A percentile compares a stretch with the other conserved stretches of the same genome.
phyloP scores from a whole-genome alignment of 2,329 filamentous ascomycete species.

The Orbilia brochopaga region DNA sequence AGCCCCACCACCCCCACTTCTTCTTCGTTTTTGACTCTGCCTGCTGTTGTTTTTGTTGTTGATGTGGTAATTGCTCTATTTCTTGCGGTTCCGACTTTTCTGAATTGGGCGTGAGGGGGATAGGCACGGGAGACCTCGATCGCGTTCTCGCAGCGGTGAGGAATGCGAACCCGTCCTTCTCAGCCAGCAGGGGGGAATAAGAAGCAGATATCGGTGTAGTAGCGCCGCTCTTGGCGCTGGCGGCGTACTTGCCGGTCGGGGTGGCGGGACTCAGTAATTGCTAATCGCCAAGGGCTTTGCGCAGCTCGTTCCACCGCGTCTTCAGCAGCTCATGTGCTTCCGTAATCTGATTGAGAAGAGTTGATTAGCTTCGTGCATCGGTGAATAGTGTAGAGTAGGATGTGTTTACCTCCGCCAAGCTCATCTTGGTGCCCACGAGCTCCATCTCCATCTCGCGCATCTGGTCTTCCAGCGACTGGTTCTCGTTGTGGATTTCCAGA shows the following conservation, averaged over 20 bases:
- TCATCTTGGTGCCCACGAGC: constrained; percentile 91
- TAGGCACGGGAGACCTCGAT: constrained; percentile 26
- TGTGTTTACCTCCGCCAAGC: constrained; percentile 79
- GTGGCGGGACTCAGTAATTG: constrained; percentile 50
- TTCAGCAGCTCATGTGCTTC: constrained; percentile 71
- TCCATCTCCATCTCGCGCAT: constrained; percentile 90
- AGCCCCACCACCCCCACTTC: constrained; percentile 50
- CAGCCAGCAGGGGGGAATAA: constrained; percentile 25
- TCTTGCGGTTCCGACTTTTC: not conserved
- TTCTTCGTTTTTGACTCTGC: constrained; percentile 12
- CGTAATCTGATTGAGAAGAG: constrained; percentile 26
- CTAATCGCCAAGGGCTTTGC: constrained; percentile 62
- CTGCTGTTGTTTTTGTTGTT: not conserved
- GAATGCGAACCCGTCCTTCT: constrained; percentile 49
- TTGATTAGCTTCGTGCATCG: constrained; percentile 5
- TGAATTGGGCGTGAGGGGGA: constrained; percentile 32
- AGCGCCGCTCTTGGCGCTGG: constrained; percentile 38
- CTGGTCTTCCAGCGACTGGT: constrained; percentile 83
- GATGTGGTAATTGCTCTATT: not conserved
- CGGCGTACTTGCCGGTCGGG: constrained; percentile 34
- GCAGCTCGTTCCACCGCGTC: constrained; percentile 77
- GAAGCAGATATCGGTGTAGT: constrained; percentile 48
- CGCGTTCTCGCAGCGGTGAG: constrained; percentile 31
- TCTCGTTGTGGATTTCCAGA: constrained; percentile 91
- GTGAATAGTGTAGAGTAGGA: not conserved